phyloP scores from a whole-genome alignment of 805 yeast species.

The Kuraishia molischiana region DNA sequence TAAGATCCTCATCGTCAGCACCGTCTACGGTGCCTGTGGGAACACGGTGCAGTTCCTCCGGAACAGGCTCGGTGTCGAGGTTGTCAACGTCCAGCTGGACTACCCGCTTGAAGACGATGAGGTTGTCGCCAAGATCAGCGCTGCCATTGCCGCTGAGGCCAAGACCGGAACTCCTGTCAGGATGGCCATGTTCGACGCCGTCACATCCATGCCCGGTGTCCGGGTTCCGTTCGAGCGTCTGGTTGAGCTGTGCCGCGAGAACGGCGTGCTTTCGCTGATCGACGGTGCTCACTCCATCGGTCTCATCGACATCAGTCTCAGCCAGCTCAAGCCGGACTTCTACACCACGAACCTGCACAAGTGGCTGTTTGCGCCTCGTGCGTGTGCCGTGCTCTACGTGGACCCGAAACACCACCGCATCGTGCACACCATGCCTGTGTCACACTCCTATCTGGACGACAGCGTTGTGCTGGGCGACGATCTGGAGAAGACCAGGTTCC shows the following conservation, averaged over 20 bases:
- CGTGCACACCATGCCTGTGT: conserved; percentile 50
- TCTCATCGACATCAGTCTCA: conserved; percentile 31
- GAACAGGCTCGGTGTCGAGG: conserved; percentile 21
- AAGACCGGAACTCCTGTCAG: conserved; percentile 15
- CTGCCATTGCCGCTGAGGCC: conserved; percentile 14
- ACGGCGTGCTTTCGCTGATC: conserved; percentile 41
- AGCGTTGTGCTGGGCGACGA: conserved; percentile 15
- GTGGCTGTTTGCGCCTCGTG: conserved; percentile 53
- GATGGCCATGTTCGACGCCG: conserved; percentile 44
- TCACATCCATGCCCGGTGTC: conserved; percentile 58
- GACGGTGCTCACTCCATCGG: conserved; percentile 75
- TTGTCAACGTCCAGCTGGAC: conserved; percentile 25
- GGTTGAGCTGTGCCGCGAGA: conserved; percentile 31
- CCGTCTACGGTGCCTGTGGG: conserved; percentile 45
- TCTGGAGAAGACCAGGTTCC: conserved; percentile 18
- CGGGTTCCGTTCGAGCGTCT: conserved; percentile 44
- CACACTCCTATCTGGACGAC: conserved; percentile 33
- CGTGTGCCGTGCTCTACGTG: conserved; percentile 51
- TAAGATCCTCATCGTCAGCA: conserved; percentile 34
- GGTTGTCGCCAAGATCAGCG: conserved; percentile 23
- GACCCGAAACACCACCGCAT: conserved; percentile 35
- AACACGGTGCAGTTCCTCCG: conserved; percentile 37
- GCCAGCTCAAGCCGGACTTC: conserved; percentile 44
- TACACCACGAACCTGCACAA: conserved; percentile 57
- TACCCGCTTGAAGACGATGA: conserved; percentile 36